Evolutionary conservation across 805 yeast species (phyloP), one percentile per base, ranked within the genome.

Genomic region (Barnettozyma pratensis): DNA sequence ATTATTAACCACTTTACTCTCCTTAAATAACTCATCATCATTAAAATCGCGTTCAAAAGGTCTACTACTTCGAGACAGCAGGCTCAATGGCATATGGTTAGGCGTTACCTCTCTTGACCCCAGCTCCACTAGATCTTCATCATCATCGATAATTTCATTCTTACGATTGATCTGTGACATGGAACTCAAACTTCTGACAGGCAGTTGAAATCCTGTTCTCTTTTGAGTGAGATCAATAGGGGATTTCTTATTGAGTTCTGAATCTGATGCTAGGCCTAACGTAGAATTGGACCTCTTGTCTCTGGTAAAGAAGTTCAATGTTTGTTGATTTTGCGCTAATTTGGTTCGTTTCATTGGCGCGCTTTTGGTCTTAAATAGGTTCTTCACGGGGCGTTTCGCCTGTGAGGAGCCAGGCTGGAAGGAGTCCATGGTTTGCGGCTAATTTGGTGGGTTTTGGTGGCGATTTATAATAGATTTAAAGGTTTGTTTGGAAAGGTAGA

Each of bases 301-400:
- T 28, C 27, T 26, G 34, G 44, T 19, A 28, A 49, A 46, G 28
- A 49, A 43, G 29, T 46, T 42, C 11, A 52, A 31, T 4, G 53
- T 49, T 25, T 41, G n/a, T 30, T 52, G 55, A 19, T 37, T 41
- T 6, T 44, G n/a, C 8, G 32, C 45, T 2, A 35, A 4, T 28
- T 47, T 47, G 6, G 47, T 39, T 14, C 44, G 31, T 12, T 47
- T 47, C 14, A 40, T 11, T 12, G 42, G 39, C 4, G 50, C 47
- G 9, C 46, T 31, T 34, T 43, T 44, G 38, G 36, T 19, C 26
- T 47, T 43, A 47, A 47, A 47, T 6, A 25, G 38, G 14, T 39
- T 47, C 30, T 47, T 39, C 27, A 29, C 37, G 6, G 38, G n/a
- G 19, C 35, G 9, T 19, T 34, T 45, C 30, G 7, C 8, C 31